Percentiles rank a stretch among this genome's conserved stretches.
These are phyloP conservation scores for Aquilaria agallochum DNA, from an alignment of 441 rosid genomes.

Conservation along the genomic window DNA sequence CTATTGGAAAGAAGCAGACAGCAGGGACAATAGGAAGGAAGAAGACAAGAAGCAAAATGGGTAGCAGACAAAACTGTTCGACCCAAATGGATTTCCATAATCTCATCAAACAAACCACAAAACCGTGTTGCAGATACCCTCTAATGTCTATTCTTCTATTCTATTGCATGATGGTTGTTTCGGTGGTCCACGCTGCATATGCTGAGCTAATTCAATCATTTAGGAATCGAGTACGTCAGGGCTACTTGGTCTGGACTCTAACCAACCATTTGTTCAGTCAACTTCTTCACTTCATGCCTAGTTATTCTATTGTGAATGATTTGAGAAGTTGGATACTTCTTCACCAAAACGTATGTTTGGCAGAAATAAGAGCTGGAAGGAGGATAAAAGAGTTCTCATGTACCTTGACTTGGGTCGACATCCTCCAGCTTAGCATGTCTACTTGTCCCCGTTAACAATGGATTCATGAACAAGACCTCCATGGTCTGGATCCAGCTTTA, in stretches of 20 bases:
- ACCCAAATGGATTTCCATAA: neutral
- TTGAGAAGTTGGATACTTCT: conserved; percentile 7
- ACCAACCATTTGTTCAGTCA: no score
- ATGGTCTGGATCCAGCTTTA: neutral
- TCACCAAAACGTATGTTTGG: conserved; percentile 2
- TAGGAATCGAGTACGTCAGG: no score
- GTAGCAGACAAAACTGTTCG: conserved; percentile 18
- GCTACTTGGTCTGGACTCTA: no score
- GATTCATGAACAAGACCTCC: conserved; percentile 7
- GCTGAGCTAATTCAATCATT: no score
- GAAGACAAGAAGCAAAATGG: conserved; percentile 9
- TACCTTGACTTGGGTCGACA: conserved; percentile 13
- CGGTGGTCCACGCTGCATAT: no score
- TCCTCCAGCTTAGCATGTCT: conserved; percentile 21
- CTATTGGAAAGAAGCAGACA: no score
- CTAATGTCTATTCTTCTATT: no score
- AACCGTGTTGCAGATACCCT: neutral
- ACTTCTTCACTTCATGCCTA: no score
- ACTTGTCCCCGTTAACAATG: conserved; percentile 18
- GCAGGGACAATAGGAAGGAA: no score
- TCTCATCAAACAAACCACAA: conserved; percentile 8
- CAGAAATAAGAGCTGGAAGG: neutral
- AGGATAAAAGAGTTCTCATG: conserved; percentile 22
- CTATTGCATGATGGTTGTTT: no score
- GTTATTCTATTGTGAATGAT: no score